Conservation (phyloP, 805 yeast genomes). For the Pichia occidentalis region DNA sequence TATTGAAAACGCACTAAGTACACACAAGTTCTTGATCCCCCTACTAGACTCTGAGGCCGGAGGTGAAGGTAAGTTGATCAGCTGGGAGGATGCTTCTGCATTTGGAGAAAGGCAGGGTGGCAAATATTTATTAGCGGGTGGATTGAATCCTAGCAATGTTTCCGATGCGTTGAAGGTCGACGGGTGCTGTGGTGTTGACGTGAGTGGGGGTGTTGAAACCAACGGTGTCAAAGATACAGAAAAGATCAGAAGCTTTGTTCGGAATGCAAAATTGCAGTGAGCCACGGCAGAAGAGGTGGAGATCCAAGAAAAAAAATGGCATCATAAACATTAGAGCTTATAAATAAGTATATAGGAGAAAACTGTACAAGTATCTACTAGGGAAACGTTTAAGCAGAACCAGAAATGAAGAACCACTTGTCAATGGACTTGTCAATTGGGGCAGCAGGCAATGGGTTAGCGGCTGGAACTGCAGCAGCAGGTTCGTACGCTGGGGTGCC, state of each 20-base stretch:
- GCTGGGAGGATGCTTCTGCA: slow-evolving; percentile 53
- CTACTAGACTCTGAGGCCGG: slow-evolving; percentile 85
- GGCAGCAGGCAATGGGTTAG: slow-evolving; percentile 70
- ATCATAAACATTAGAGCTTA: too few relatives aligned
- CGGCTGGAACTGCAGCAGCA: slow-evolving; percentile 56
- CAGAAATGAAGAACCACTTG: slow-evolving; percentile 98
- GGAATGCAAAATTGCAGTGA: slow-evolving; percentile 46
- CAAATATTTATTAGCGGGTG: slow-evolving; percentile 78
- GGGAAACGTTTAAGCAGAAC: slow-evolving; percentile 38
- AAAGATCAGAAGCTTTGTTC: slow-evolving; percentile 57
- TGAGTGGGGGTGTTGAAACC: slow-evolving; percentile 90
- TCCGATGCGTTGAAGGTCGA: slow-evolving; percentile 37
- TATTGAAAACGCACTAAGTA: slow-evolving; percentile 19
- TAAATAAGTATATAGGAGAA: not conserved
- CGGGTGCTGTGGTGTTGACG: slow-evolving; percentile 87
- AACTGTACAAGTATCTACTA: slow-evolving; percentile 1
- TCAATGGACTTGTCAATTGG: slow-evolving; percentile 95
- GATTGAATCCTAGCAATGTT: slow-evolving; percentile 74
- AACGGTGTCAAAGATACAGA: slow-evolving; percentile 62
- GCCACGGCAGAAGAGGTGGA: too few relatives aligned
- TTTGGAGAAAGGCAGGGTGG: slow-evolving; percentile 30
- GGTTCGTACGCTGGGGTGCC: slow-evolving; percentile 49
- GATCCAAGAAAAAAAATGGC: too few relatives aligned
- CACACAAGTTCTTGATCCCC: slow-evolving; percentile 43
- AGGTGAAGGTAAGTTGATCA: slow-evolving; percentile 79